Evolutionary conservation across 345 rosid species (phyloP).

Genomic region (Noccaea bulbosa): DNA sequence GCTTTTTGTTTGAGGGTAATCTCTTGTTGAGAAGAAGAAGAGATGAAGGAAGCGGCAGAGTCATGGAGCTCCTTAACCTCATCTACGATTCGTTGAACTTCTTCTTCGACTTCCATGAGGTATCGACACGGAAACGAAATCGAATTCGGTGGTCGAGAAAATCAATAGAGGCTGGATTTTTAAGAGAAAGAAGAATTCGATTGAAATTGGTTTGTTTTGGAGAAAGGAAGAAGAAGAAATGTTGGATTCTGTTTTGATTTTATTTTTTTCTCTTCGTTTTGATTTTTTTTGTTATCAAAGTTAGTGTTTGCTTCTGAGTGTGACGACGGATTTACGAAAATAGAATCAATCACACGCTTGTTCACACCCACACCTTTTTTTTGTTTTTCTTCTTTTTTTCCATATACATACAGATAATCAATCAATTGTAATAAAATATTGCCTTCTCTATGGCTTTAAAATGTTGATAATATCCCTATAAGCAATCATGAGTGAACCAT

Average conservation of each 20-base stretch:
- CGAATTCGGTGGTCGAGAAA: neutral
- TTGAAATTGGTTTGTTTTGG: constrained; percentile 4
- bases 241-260: neutral
- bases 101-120: constrained; percentile 60
- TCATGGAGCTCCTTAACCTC: constrained; percentile 84
- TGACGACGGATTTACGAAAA: neutral
- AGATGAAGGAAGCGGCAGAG: constrained; percentile 58
- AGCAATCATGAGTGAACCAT: too few species aligned
- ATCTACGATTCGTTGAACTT: constrained; percentile 66
- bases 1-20: constrained; percentile 73
- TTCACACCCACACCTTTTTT: constrained; percentile 36
- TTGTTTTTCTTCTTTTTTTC: too few species aligned
- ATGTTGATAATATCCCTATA: too few species aligned
- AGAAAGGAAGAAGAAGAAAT: neutral
- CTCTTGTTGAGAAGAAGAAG: constrained; percentile 64
- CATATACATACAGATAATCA: too few species aligned
- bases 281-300: neutral
- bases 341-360: constrained; percentile 8
- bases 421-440: too few species aligned
- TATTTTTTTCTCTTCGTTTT: neutral
- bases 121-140: neutral
- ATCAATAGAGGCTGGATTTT: neutral
- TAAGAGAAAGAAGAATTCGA: constrained; percentile 1
- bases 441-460: too few species aligned
- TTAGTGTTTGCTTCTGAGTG: neutral